Conservation (phyloP, 75 land plant genomes). For the Larix kaempferi region DNA sequence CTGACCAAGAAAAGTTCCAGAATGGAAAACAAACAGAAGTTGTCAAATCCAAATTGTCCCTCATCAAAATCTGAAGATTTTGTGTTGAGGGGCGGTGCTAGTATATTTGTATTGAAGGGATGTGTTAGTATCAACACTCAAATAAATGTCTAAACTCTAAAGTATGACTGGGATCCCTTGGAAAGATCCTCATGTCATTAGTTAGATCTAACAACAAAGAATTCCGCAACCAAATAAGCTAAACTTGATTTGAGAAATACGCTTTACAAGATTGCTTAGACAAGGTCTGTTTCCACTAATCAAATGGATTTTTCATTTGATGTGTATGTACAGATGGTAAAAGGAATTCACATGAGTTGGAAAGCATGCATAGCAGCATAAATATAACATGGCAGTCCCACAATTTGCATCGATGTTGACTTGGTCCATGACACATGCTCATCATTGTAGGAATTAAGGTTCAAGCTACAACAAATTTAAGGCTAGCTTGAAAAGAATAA, state of each 20-base stretch:
- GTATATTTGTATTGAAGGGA: too few relatives aligned
- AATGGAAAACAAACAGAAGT: too few relatives aligned
- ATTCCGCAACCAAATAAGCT: too few relatives aligned
- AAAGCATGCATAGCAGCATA: background rate
- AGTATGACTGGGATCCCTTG: background rate
- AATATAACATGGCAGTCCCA: background rate
- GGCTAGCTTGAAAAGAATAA: background rate
- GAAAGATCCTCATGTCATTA: too few relatives aligned
- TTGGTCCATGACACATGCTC: background rate
- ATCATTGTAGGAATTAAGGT: background rate
- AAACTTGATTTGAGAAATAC: too few relatives aligned
- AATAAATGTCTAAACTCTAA: too few relatives aligned
- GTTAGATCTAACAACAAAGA: too few relatives aligned
- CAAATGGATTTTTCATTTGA: background rate
- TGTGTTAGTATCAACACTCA: too few relatives aligned
- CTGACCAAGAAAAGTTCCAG: too few relatives aligned
- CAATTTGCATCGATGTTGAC: background rate
- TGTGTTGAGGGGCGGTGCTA: too few relatives aligned
- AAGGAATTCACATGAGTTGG: background rate
- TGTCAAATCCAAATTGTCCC: too few relatives aligned
- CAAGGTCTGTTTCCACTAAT: background rate
- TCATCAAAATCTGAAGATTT: too few relatives aligned
- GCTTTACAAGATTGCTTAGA: background rate
- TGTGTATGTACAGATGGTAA: background rate
- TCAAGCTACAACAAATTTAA: background rate